These are phyloP conservation scores for Xylaria sp. DNA, from an alignment of 2,329 filamentous ascomycete species.

Conservation along the genomic window DNA sequence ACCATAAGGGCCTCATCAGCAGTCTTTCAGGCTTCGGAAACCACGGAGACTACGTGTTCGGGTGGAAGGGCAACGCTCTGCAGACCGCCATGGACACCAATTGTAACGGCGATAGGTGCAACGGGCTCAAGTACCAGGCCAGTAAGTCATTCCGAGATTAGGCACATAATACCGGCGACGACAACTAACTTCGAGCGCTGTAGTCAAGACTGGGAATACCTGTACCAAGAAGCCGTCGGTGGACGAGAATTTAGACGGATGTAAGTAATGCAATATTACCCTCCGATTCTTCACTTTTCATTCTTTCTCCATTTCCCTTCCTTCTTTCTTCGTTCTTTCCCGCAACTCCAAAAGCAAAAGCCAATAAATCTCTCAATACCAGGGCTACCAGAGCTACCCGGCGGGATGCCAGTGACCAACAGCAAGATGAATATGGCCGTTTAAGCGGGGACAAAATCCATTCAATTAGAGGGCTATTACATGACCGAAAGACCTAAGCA, in stretches of 20 bases:
- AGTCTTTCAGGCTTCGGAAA: constrained; percentile 44
- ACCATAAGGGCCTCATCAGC: neutral
- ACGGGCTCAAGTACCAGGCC: constrained; percentile 39
- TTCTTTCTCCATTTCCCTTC: neutral
- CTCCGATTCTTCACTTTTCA: neutral
- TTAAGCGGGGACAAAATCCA: neutral
- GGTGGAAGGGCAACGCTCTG: constrained; percentile 51
- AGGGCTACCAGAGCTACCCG: constrained; percentile 44
- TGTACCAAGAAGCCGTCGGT: constrained; percentile 26
- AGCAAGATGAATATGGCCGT: constrained; percentile 19
- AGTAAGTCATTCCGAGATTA: constrained; percentile 18
- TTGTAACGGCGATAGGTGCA: constrained; percentile 40
- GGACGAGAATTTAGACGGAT: constrained; percentile 41
- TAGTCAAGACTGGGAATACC: neutral
- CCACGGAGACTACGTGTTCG: constrained; percentile 47
- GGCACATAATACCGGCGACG: no score
- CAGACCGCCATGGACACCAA: constrained; percentile 48
- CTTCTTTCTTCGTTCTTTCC: neutral
- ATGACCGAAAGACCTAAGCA: no score
- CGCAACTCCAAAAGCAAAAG: neutral
- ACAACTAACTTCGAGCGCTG: neutral
- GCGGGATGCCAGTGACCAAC: constrained; percentile 43
- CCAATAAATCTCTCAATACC: constrained; percentile 16
- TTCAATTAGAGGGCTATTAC: neutral
- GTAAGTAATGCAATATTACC: constrained; percentile 33